Percentiles rank a stretch among this genome's conserved stretches.
Conservation (phyloP, 768 basidiomycete species). For the Lyophyllum decastes region DNA sequence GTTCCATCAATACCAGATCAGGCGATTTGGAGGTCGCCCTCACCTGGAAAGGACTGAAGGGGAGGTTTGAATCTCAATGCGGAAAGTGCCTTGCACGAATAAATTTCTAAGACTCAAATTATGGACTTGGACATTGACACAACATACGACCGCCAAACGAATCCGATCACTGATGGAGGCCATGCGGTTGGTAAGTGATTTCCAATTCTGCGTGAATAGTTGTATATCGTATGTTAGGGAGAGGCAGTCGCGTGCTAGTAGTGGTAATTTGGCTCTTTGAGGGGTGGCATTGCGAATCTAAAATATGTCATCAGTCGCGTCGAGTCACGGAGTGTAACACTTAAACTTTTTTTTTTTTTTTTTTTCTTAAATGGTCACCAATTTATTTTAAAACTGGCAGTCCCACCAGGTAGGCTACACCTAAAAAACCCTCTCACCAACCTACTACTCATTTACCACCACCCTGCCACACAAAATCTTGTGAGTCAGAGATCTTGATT, state of each 20-base stretch:
- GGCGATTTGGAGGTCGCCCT: conserved; percentile 9
- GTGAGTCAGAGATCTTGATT: too few species aligned
- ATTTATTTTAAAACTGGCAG: too few species aligned
- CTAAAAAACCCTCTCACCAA: too few species aligned
- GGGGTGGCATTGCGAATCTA: neutral
- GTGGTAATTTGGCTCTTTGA: neutral
- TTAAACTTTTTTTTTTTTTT: neutral
- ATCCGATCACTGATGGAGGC: conserved; percentile 30
- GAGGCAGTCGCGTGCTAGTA: neutral
- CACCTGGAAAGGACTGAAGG: conserved; percentile 41
- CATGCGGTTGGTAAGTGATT: neutral
- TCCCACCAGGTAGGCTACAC: too few species aligned
- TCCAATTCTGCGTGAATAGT: neutral
- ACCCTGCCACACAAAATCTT: too few species aligned
- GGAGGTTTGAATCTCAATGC: conserved; percentile 47
- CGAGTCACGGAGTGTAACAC: neutral
- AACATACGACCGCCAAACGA: conserved; percentile 43
- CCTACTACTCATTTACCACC: too few species aligned
- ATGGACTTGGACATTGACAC: neutral
- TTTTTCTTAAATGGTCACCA: too few species aligned
- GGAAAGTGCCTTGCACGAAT: conserved; percentile 40
- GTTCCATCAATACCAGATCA: neutral
- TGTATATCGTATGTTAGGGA: neutral
- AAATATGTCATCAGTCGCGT: conserved; percentile 5
- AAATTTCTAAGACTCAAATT: conserved; percentile 1